Base-by-base conservation (phyloP, 345 rosid species). In the Erysimum cheiranthoides region DNA sequence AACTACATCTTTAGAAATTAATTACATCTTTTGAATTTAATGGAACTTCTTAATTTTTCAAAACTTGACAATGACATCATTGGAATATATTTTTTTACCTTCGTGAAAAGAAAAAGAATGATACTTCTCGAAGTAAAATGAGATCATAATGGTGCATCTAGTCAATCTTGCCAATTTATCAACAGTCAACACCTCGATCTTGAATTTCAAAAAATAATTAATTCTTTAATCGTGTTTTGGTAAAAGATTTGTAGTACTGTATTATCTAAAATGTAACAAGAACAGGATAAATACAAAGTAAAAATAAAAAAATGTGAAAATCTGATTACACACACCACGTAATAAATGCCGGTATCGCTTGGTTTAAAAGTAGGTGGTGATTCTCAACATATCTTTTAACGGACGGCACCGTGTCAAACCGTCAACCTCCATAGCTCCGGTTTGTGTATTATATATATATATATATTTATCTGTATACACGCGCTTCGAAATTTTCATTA, bases 361-460 rank as follows among this genome's bases (percentile, higher is more conserved):
- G 30, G 30, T 21, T 21, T 21, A 21, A 21, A 21, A 21, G 25
- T 21, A 1, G 25, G 25, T 21, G 25, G 25, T 21, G 25, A 21
- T 21, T 21, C 25, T 21, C 25, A 21, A 32, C 16, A 35, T 52
- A 40, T 45, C 58, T 16, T 66, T 66, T 67, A 75, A 75, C 78
- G 35, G 73, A 76, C 71, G 80, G 53, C 57, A 69, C 40, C 70
- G 70, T 69, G 70, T 76, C 75, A 54, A 69, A 62, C 50, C 51
- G 70, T 68, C 62, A 68, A 68, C n/a, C 28, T 40, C 30, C 62
- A 61, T 30, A 57, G 25, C 35, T 66, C 52, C 60, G 53, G 57
- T 39, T 67, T 17, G 68, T 46, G 61, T 61, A 61, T 61, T 56
- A 12, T 5, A 50, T 10, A 58, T 16, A 46, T 8, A 56, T 65